Percentiles rank a stretch among this genome's conserved stretches.
phyloP scores from a whole-genome alignment of 345 rosid genomes.

The Orychophragmus violaceus region DNA sequence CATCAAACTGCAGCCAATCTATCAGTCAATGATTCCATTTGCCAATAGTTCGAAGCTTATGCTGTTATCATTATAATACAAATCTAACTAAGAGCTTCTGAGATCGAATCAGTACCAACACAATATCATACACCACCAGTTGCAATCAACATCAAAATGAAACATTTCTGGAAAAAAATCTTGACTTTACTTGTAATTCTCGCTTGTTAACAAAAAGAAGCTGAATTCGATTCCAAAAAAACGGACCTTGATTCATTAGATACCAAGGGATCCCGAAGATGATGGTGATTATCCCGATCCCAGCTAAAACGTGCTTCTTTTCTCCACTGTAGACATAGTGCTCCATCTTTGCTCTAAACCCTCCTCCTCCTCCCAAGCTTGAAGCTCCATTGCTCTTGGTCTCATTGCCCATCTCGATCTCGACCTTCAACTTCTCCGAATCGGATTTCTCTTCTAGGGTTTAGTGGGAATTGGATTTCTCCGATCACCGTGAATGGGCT shows the following conservation, averaged over 20 bases:
- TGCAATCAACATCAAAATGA: not conserved
- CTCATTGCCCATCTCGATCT: slow-evolving; percentile 34
- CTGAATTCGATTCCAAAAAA: not conserved
- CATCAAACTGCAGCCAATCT: not conserved
- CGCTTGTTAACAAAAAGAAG: not conserved
- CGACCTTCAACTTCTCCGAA: not conserved
- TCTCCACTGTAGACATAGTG: slow-evolving; percentile 45
- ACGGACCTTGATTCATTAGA: slow-evolving; percentile 70
- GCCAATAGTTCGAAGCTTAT: not conserved
- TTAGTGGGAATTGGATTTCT: not conserved
- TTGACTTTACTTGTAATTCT: not conserved
- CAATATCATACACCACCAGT: not conserved
- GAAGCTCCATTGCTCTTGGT: slow-evolving; percentile 27
- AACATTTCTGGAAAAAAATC: not conserved
- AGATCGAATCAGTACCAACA: not conserved
- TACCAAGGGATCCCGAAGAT: slow-evolving; percentile 68
- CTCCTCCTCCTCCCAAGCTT: slow-evolving; percentile 24
- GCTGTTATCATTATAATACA: not conserved
- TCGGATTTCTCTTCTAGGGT: slow-evolving; percentile 12
- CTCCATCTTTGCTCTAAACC: slow-evolving; percentile 39
- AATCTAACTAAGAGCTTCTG: not conserved
- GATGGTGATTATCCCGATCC: slow-evolving; percentile 35
- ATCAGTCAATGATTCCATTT: not conserved
- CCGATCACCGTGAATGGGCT: not conserved
- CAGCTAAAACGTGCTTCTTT: slow-evolving; percentile 45